Percentiles rank a stretch among this genome's conserved stretches.
phyloP scores from a whole-genome alignment of 306 rosid genomes.

The Cucurbita pepo region DNA sequence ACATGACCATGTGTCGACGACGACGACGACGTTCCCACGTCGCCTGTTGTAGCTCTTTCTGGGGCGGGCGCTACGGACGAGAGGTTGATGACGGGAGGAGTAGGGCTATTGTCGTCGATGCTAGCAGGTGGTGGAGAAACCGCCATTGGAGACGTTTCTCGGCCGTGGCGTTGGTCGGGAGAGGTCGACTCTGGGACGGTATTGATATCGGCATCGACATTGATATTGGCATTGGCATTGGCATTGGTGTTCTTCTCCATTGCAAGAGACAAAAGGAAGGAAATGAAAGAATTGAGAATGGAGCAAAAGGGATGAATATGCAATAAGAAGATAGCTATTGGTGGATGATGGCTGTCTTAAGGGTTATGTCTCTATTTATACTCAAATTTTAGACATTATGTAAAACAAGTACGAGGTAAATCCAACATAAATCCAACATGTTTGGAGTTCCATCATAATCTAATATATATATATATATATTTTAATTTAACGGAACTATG shows the following conservation, averaged over 20 bases:
- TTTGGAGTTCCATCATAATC: no score
- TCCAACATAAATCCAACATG: no score
- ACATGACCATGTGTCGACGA: neutral
- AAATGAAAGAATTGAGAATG: neutral
- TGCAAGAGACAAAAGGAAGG: neutral
- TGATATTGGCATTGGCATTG: neutral
- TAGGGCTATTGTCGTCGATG: neutral
- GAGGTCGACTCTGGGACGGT: neutral
- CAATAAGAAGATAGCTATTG: neutral
- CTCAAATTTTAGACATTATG: neutral
- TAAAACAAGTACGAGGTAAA: no score
- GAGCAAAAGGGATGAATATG: neutral
- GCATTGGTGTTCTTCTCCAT: slow-evolving; percentile 1
- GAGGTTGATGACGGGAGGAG: neutral
- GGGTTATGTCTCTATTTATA: neutral
- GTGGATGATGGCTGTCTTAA: neutral
- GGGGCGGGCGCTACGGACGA: neutral
- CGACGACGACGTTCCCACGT: neutral
- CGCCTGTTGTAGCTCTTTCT: neutral
- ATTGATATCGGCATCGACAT: neutral
- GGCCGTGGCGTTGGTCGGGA: neutral
- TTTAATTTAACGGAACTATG: no score
- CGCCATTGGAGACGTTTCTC: neutral
- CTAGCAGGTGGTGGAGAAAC: neutral
- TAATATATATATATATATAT: no score